Percentiles rank a stretch among this genome's conserved stretches.
Conservation (phyloP, 208 protist species). For the Herpetomonas muscarum region DNA sequence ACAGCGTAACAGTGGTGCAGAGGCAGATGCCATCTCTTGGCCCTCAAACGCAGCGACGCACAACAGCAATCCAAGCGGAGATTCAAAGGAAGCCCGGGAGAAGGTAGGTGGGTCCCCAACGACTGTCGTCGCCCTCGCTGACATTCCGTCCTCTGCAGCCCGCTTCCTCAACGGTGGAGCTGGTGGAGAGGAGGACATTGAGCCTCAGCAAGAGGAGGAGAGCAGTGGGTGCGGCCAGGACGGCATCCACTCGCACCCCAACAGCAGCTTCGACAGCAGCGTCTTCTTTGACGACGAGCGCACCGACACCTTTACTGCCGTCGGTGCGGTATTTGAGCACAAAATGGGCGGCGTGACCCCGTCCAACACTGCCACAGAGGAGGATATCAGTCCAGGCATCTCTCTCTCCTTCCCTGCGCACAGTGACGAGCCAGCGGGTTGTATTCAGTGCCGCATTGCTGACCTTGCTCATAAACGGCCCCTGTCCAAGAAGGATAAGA, state of each 20-base stretch:
- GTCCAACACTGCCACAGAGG: neutral
- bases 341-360: neutral
- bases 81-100: no score
- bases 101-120: no score
- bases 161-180: no score
- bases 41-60: neutral
- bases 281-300: constrained; percentile 10
- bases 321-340: neutral
- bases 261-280: neutral
- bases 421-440: no score
- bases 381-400: no score
- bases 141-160: no score
- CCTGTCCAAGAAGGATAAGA: neutral
- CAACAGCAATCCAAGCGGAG: no score
- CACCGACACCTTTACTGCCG: neutral
- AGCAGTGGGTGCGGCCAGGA: neutral
- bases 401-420: no score
- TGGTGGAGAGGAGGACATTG: no score
- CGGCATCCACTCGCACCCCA: neutral
- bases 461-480: neutral
- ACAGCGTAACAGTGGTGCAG: neutral
- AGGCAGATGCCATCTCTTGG: neutral
- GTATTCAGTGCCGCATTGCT: neutral
- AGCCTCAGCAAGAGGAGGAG: neutral
- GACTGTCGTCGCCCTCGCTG: no score